Evolutionary conservation across 768 basidiomycete genomes (phyloP), one percentile per base, ranked within the genome.

Genomic region (Amanita molliuscula): DNA sequence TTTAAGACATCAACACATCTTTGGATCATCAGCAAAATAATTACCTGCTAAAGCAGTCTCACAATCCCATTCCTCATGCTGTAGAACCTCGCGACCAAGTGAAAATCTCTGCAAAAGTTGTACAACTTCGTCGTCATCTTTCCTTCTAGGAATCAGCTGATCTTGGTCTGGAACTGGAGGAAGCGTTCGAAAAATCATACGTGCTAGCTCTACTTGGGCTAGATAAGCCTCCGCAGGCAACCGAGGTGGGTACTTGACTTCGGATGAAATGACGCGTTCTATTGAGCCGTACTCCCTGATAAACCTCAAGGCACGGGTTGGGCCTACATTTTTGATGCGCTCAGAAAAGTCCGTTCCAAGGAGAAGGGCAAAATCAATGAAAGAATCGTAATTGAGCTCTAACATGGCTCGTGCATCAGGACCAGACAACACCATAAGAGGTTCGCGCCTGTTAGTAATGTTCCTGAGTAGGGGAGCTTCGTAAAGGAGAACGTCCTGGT

Each of bases 341-440:
- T 83, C 79, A 0, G 88, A 84, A 57, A 95, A 94, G 64, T 96
- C 93, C 2, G 92, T 95, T 9, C 93, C 93, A 8, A 93, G 75
- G 5, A 96, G 73, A 45, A 95, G 77, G 0, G 80, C 82, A 64
- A 95, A 92, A 65, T 96, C 93, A 57, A 95, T 63, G 63, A 77
- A 93, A 44, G 77, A 62, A 0, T 69, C 59, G 6, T 72, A 73
- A 55, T 76, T 67, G 23, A 96, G 76, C 9, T 69, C 60, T 31
- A 91, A 75, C 6, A 67, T 68, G 0, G 63, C 53, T 7, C 82
- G 84, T 16, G 92, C 69, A 3, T 81, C 73, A 1, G 73, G 55
- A 4, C 87, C 88, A 13, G 76, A 78, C 44, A 93, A 71, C 45
- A 82, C 53, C 33, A 76, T 63, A 3, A 96, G 72, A 5, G 89